These are phyloP conservation scores for Amaranthus tricolor DNA, from an alignment of 179 eudicot species.

Conservation along the genomic window DNA sequence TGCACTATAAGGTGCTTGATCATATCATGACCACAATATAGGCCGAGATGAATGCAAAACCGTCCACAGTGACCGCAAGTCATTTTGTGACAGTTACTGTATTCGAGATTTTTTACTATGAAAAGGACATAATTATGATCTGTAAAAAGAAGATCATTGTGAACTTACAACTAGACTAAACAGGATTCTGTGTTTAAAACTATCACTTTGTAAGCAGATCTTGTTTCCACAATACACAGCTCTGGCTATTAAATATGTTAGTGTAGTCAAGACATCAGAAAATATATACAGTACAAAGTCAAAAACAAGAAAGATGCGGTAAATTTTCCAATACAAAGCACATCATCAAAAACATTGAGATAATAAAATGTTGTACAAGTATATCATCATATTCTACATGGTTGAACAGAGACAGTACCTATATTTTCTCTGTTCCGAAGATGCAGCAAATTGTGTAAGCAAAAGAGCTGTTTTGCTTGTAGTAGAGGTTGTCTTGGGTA, in stretches of 20 bases:
- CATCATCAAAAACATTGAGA: neutral
- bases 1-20: too few relatives aligned
- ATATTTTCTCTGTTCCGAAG: constrained; percentile 43
- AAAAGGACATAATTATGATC: too few relatives aligned
- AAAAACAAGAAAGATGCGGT: neutral
- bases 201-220: neutral
- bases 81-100: too few relatives aligned
- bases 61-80: neutral
- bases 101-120: too few relatives aligned
- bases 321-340: neutral
- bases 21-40: too few relatives aligned
- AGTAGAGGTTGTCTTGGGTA: constrained; percentile 83
- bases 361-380: neutral
- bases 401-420: constrained; percentile 40
- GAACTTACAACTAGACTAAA: too few relatives aligned
- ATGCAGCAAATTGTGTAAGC: constrained; percentile 68
- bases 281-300: neutral
- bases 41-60: neutral
- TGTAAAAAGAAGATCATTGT: too few relatives aligned
- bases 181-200: neutral
- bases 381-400: neutral
- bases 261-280: neutral
- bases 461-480: constrained; percentile 82
- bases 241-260: too few relatives aligned
- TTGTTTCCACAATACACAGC: neutral